Base-by-base conservation (phyloP, 495 filamentous ascomycete genomes). In the Pseudoneurospora amorphoporcata region DNA sequence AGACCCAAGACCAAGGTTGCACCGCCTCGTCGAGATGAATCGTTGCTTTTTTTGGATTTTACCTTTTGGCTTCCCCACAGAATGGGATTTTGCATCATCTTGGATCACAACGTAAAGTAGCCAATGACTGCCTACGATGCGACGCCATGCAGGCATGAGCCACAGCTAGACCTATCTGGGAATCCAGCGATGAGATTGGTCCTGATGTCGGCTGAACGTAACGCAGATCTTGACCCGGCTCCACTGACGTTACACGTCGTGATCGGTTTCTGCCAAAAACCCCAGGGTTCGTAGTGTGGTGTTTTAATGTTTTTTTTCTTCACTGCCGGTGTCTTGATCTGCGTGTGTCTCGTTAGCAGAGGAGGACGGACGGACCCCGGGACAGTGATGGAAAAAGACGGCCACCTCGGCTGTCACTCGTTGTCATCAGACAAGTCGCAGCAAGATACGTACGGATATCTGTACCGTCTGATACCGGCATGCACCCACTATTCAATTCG, bases 1-100 rank as follows among this genome's bases (percentile, higher is more conserved):
- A 69, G 69, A 68, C 69, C 76, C 73, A 72, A 69, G 39, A 71
- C 71, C 71, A 75, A 73, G 75, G 77, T 73, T 76, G 79, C 79
- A 80, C 77, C 75, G 79, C 79, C 79, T 53, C 70, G 72, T 45
- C 32, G 47, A 39, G 43, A 68, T 68, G 70, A 73, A 70, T 73
- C 70, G 72, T 47, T 75, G 77, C 76, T 79, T 78, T 80, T 80
- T 80, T 80, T 80, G 77, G 77, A 80, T 77, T 77, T 78, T 79
- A 74, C 68, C 73, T 78, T 78, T 79, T 74, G 29, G 14, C 7
- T 69, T 69, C 75, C 76, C 76, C 77, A 76, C 29, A 61, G 29
- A 61, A 9, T 53, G 45, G 19, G 19, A 53, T 53, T 53, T 53
- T 17, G 29, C 53, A 65, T 65, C 53, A 65, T 65, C 29, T 65